Percentiles rank a stretch among this genome's conserved stretches.
These are phyloP conservation scores for Aspergillus fumigatiaffinis DNA, from an alignment of 2,329 filamentous ascomycete species.

Conservation along the genomic window DNA sequence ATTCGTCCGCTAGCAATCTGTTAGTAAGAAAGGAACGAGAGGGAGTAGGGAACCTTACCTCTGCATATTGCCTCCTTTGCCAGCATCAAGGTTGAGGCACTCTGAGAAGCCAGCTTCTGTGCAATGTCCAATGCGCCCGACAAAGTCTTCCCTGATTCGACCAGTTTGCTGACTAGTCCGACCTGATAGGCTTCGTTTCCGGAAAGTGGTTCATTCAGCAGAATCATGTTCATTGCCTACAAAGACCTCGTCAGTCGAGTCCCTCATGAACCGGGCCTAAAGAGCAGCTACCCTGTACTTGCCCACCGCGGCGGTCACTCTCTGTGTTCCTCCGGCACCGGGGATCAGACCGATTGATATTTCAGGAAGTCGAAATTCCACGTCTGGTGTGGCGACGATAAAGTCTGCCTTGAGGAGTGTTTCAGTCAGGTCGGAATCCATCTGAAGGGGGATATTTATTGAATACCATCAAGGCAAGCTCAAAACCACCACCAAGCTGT, in stretches of 20 bases:
- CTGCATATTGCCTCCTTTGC: slow-evolving; percentile 9
- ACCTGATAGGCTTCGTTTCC: slow-evolving; percentile 1
- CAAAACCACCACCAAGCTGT: slow-evolving; percentile 9
- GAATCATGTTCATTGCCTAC: slow-evolving; percentile 8
- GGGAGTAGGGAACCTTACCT: background rate
- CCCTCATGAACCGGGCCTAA: background rate
- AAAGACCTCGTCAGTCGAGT: background rate
- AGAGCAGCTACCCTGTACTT: slow-evolving; percentile 6
- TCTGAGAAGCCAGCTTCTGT: slow-evolving; percentile 1
- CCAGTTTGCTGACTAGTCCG: slow-evolving; percentile 2
- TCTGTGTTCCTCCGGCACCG: slow-evolving; percentile 8
- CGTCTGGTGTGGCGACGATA: slow-evolving; percentile 1
- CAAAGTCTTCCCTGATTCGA: slow-evolving; percentile 1
- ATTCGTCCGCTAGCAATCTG: slow-evolving; percentile 1
- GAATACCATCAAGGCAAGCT: slow-evolving; percentile 8
- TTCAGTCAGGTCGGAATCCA: no score
- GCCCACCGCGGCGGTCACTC: slow-evolving; percentile 4
- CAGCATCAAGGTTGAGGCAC: slow-evolving; percentile 2
- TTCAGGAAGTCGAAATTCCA: slow-evolving; percentile 5
- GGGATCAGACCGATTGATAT: slow-evolving; percentile 9
- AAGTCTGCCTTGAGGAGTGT: slow-evolving; percentile 1
- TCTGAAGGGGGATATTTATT: no score
- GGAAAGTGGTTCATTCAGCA: slow-evolving; percentile 4
- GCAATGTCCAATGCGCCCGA: slow-evolving; percentile 2
- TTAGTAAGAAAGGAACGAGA: background rate